These are phyloP conservation scores for Podaxis sp. DNA, from an alignment of 768 basidiomycete species.

Conservation along the genomic window DNA sequence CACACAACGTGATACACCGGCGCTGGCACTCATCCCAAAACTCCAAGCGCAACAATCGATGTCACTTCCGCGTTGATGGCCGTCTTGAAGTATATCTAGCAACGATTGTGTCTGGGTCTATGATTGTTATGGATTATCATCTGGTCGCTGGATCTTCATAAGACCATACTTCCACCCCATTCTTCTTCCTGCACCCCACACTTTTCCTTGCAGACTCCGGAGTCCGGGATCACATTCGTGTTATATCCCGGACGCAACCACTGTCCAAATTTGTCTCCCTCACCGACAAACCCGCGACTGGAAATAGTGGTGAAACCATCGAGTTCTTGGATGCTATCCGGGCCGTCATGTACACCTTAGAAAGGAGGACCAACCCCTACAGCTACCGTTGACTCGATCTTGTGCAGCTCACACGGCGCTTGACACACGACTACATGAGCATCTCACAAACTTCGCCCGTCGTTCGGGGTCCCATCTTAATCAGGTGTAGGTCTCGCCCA, in stretches of 20 bases:
- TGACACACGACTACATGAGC: too few species aligned
- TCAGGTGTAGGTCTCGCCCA: too few species aligned
- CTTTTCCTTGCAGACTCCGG: neutral
- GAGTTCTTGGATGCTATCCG: neutral
- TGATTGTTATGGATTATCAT: neutral
- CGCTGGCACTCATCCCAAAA: neutral
- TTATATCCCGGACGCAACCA: neutral
- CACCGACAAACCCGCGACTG: neutral
- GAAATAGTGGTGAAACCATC: neutral
- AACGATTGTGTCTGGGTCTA: neutral
- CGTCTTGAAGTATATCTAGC: neutral
- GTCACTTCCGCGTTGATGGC: neutral
- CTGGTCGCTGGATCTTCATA: neutral
- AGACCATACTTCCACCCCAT: neutral
- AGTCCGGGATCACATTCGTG: neutral
- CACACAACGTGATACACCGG: neutral
- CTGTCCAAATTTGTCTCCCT: neutral
- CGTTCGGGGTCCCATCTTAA: too few species aligned
- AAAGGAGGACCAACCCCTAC: too few species aligned
- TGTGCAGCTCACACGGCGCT: too few species aligned
- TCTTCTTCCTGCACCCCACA: neutral
- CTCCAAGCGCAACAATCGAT: neutral
- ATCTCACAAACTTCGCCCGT: too few species aligned
- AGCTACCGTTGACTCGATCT: too few species aligned
- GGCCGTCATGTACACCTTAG: too few species aligned